Conservation (phyloP, 2,329 filamentous ascomycete genomes). For the Sclerotinia borealis region DNA sequence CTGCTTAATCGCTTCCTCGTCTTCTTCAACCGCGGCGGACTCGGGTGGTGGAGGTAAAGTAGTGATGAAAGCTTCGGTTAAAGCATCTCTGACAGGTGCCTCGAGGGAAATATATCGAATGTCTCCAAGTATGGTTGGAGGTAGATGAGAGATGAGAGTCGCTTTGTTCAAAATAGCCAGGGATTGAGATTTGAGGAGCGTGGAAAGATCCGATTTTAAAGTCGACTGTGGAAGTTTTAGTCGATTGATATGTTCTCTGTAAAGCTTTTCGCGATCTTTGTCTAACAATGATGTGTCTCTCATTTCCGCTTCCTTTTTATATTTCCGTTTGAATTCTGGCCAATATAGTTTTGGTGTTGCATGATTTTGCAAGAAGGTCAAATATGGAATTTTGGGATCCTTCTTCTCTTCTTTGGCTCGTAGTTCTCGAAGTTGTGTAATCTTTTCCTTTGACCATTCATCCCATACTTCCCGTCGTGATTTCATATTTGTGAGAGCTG, state of each 20-base stretch:
- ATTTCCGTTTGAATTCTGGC: constrained; percentile 93
- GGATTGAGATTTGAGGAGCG: constrained; percentile 58
- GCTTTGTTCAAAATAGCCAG: constrained; percentile 52
- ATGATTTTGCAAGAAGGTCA: constrained; percentile 72
- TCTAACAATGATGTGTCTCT: constrained; percentile 64
- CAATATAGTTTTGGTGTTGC: constrained; percentile 92
- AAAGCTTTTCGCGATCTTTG: constrained; percentile 73
- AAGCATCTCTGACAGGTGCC: constrained; percentile 51
- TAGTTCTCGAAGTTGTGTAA: constrained; percentile 64
- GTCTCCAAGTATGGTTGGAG: constrained; percentile 57
- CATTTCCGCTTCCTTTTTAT: constrained; percentile 74
- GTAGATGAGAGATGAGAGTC: constrained; percentile 52
- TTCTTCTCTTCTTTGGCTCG: constrained; percentile 71
- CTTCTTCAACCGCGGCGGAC: constrained; percentile 39
- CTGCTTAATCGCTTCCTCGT: constrained; percentile 46
- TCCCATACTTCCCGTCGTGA: constrained; percentile 76
- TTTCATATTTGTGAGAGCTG: constrained; percentile 73
- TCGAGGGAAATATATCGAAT: constrained; percentile 65
- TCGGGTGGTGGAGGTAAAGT: constrained; percentile 55
- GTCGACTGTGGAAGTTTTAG: constrained; percentile 60
- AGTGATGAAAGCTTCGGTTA: constrained; percentile 62
- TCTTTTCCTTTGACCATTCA: constrained; percentile 74
- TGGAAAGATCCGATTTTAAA: constrained; percentile 63
- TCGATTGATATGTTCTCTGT: constrained; percentile 65
- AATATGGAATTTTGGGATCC: constrained; percentile 77